Percentiles rank a stretch among this genome's conserved stretches.
These are phyloP conservation scores for Cercospora sp. DNA, from an alignment of 2,329 filamentous ascomycete species.

Conservation along the genomic window DNA sequence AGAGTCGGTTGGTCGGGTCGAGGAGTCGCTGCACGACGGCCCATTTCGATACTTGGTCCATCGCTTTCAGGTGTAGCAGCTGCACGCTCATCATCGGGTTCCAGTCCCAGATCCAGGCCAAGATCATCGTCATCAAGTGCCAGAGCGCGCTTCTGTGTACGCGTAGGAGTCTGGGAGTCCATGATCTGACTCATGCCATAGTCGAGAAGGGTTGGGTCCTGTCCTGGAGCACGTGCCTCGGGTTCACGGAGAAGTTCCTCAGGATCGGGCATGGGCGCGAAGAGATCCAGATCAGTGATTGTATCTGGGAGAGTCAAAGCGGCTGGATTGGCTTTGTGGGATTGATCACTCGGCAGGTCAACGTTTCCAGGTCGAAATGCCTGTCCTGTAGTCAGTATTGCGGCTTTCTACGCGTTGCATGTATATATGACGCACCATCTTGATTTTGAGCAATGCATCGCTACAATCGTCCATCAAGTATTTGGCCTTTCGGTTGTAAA, in stretches of 20 bases:
- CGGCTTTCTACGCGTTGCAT: not conserved
- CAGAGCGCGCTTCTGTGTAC: slow-evolving; percentile 27
- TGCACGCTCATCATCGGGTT: slow-evolving; percentile 40
- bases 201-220: slow-evolving; percentile 51
- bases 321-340: slow-evolving; percentile 78
- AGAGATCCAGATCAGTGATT: slow-evolving; percentile 88
- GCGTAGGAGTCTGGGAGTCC: slow-evolving; percentile 35
- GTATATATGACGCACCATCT: slow-evolving; percentile 69
- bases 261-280: slow-evolving; percentile 75
- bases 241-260: slow-evolving; percentile 67
- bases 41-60: slow-evolving; percentile 73
- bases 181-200: slow-evolving; percentile 75
- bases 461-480: slow-evolving; percentile 97
- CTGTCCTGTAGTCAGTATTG: slow-evolving; percentile 48
- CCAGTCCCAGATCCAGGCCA: slow-evolving; percentile 66
- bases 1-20: slow-evolving; percentile 58
- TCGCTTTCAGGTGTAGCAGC: slow-evolving; percentile 35
- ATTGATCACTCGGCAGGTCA: slow-evolving; percentile 77
- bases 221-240: slow-evolving; percentile 34
- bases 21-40: slow-evolving; percentile 73
- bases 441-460: slow-evolving; percentile 95
- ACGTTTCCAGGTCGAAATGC: slow-evolving; percentile 96
- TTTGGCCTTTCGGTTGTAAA: slow-evolving; percentile 95
- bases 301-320: slow-evolving; percentile 86
- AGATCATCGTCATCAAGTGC: slow-evolving; percentile 58